A percentile compares a stretch with the other conserved stretches of the same genome.
Conservation (phyloP, 352 stramenopile species). For the Plasmopara muralis region DNA sequence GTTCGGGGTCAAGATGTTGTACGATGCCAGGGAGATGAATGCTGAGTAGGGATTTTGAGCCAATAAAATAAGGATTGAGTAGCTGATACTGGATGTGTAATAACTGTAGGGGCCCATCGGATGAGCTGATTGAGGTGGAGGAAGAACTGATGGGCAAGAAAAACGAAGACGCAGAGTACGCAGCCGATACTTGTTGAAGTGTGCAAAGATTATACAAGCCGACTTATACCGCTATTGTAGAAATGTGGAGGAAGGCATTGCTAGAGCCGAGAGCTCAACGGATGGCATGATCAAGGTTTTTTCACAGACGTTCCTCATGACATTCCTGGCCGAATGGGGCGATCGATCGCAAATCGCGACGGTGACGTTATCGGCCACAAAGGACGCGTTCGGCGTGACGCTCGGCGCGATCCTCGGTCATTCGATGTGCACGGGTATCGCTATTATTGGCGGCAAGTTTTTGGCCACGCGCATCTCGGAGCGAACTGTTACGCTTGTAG, state of each 20-base stretch:
- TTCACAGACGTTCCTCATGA: constrained; percentile 94
- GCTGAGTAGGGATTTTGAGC: constrained; percentile 56
- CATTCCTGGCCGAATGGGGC: constrained; percentile 98
- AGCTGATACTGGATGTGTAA: background rate
- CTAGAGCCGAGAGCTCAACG: constrained; percentile 19
- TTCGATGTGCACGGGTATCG: constrained; percentile 97
- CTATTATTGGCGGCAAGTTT: constrained; percentile 96
- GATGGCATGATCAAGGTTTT: constrained; percentile 86
- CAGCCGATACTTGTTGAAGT: background rate
- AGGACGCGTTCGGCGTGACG: constrained; percentile 93
- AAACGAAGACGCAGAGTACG: constrained; percentile 56
- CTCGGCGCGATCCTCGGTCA: constrained; percentile 95
- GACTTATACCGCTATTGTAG: constrained; percentile 7
- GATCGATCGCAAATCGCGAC: constrained; percentile 99
- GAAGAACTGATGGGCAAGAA: constrained; percentile 84
- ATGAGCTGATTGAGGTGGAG: constrained; percentile 77
- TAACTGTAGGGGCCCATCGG: constrained; percentile 52
- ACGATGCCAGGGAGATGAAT: constrained; percentile 79
- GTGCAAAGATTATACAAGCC: background rate
- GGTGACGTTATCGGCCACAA: constrained; percentile 95
- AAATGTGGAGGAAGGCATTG: constrained; percentile 23
- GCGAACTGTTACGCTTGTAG: constrained; percentile 94
- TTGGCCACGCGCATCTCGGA: constrained; percentile 97
- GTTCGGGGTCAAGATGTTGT: constrained; percentile 94
- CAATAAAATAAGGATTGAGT: too few relatives aligned